These are phyloP conservation scores for Erysiphe pulchra DNA, from an alignment of 2,329 filamentous ascomycete species.

Conservation along the genomic window DNA sequence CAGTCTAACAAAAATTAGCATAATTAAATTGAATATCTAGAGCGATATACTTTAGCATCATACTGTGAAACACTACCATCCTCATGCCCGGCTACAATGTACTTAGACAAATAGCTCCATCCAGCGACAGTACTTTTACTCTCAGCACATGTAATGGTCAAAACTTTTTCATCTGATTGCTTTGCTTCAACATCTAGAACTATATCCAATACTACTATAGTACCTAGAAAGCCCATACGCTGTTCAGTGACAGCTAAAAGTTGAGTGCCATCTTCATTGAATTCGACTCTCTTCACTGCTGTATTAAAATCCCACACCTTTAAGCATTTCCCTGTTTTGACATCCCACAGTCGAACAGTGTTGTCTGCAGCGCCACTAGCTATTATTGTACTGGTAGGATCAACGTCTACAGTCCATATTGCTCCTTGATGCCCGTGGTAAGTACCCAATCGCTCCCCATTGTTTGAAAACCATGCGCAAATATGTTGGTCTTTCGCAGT, in stretches of 20 bases:
- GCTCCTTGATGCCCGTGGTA: conserved; percentile 95
- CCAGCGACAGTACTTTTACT: conserved; percentile 95
- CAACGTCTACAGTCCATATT: conserved; percentile 95
- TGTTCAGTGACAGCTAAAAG: conserved; percentile 92
- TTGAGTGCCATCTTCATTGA: conserved; percentile 77
- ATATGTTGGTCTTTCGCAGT: conserved; percentile 90
- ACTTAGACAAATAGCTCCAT: conserved; percentile 83
- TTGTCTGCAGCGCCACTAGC: conserved; percentile 95
- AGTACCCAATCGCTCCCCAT: conserved; percentile 89
- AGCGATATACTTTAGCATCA: conserved; percentile 48
- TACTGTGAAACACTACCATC: conserved; percentile 81
- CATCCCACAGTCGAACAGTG: conserved; percentile 90
- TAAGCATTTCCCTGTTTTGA: conserved; percentile 73
- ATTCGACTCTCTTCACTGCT: conserved; percentile 92
- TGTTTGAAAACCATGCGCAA: conserved; percentile 91
- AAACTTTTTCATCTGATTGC: conserved; percentile 57
- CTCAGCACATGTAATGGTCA: conserved; percentile 82
- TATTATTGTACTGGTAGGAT: conserved; percentile 74
- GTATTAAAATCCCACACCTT: conserved; percentile 98
- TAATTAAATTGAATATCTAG: too few relatives aligned
- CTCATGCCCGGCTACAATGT: conserved; percentile 94
- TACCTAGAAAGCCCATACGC: conserved; percentile 87
- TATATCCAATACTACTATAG: conserved; percentile 83
- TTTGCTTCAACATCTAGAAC: conserved; percentile 56
- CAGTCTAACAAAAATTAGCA: conserved; percentile 24